Conservation (phyloP, 2,329 filamentous ascomycete species). For the Verticillium zaregamsianum region DNA sequence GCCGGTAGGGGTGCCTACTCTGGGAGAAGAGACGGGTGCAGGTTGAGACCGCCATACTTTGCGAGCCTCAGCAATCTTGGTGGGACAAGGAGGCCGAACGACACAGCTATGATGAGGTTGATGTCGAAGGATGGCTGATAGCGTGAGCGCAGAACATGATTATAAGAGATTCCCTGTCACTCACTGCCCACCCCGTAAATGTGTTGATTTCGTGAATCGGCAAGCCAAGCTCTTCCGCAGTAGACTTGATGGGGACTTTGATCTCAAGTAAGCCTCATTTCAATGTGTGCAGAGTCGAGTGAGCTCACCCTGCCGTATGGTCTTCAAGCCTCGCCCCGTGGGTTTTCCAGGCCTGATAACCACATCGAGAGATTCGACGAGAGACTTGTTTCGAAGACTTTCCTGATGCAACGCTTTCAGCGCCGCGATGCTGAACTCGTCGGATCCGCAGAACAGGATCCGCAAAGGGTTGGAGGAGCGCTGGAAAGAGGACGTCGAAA, state of each 20-base stretch:
- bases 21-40: slow-evolving; percentile 88
- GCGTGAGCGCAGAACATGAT: slow-evolving; percentile 2
- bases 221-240: slow-evolving; percentile 61
- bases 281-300: not conserved
- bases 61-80: slow-evolving; percentile 64
- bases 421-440: slow-evolving; percentile 80
- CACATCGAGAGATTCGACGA: slow-evolving; percentile 78
- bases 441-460: slow-evolving; percentile 92
- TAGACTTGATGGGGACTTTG: slow-evolving; percentile 67
- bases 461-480: slow-evolving; percentile 59
- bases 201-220: slow-evolving; percentile 72
- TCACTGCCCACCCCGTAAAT: slow-evolving; percentile 76
- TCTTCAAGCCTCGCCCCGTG: slow-evolving; percentile 70
- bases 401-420: slow-evolving; percentile 65
- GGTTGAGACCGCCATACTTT: slow-evolving; percentile 83
- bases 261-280: not conserved
- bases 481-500: not conserved
- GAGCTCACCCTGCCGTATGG: slow-evolving; percentile 56
- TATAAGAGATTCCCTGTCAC: slow-evolving; percentile 17
- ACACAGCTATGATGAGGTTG: slow-evolving; percentile 86
- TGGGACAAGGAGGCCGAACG: slow-evolving; percentile 89
- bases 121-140: slow-evolving; percentile 46
- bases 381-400: slow-evolving; percentile 41
- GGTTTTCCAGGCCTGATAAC: slow-evolving; percentile 75
- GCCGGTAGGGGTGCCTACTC: slow-evolving; percentile 47